Conservation (phyloP, 768 basidiomycete genomes). For the Rhodosporidiobolus odoratus region DNA sequence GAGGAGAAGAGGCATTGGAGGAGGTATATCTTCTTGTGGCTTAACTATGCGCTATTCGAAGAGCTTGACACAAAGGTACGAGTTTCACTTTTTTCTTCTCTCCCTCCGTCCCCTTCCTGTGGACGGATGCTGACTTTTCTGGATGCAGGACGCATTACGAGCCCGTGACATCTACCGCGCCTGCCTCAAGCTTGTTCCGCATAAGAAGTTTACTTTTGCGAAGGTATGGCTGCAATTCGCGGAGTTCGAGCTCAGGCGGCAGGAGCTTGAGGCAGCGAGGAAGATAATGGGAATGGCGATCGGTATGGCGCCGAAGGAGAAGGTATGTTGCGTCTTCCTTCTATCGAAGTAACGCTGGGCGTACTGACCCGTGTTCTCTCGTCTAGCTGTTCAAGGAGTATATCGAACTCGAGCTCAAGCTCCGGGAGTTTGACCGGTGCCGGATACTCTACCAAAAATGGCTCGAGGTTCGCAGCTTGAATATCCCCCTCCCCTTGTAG, state of each 20-base stretch:
- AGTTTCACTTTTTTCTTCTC: neutral
- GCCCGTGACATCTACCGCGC: conserved; percentile 89
- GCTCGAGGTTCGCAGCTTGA: conserved; percentile 61
- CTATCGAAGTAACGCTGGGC: too few relatives aligned
- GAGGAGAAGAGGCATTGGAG: conserved; percentile 75
- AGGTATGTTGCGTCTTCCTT: conserved; percentile 41
- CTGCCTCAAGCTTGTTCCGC: conserved; percentile 78
- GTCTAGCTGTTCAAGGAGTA: conserved; percentile 84
- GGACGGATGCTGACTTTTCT: neutral
- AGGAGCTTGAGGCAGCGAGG: conserved; percentile 75
- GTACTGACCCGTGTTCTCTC: too few relatives aligned
- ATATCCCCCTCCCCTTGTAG: neutral
- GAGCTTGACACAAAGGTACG: conserved; percentile 87
- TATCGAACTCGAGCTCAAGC: conserved; percentile 86
- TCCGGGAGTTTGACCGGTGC: conserved; percentile 92
- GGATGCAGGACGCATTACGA: conserved; percentile 67
- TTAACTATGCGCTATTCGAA: conserved; percentile 92
- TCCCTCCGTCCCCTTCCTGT: neutral
- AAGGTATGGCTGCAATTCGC: conserved; percentile 93
- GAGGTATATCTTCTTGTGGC: conserved; percentile 49
- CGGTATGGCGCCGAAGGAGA: conserved; percentile 93
- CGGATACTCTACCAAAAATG: conserved; percentile 89
- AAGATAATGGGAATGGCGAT: conserved; percentile 84
- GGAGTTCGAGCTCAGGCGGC: conserved; percentile 78
- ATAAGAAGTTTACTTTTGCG: conserved; percentile 94